A percentile compares a stretch with the other conserved stretches of the same genome.
phyloP scores from a whole-genome alignment of 768 basidiomycete species.

The Xerocomus potaroensis region DNA sequence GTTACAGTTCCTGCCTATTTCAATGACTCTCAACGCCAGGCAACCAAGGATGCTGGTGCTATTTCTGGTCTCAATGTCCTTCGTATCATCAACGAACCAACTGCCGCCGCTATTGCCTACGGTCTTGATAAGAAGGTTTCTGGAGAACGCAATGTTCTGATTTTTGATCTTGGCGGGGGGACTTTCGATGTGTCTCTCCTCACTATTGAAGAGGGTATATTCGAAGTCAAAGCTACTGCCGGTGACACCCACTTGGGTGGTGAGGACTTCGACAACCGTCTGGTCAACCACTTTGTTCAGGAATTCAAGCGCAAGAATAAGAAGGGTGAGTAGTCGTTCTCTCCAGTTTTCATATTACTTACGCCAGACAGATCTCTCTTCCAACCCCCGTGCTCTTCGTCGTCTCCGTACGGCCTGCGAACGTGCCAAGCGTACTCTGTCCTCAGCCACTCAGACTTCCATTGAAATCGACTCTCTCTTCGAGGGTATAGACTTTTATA shows the following conservation, averaged over 20 bases:
- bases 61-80: conserved; percentile 94
- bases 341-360: not conserved
- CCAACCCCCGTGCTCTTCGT: conserved; percentile 92
- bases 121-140: conserved; percentile 93
- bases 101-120: conserved; percentile 97
- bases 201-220: conserved; percentile 96
- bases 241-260: conserved; percentile 98
- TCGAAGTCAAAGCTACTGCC: conserved; percentile 97
- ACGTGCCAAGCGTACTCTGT: conserved; percentile 97
- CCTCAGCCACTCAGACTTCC: conserved; percentile 92
- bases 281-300: conserved; percentile 94
- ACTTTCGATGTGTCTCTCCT: conserved; percentile 97
- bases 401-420: conserved; percentile 97
- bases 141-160: conserved; percentile 92
- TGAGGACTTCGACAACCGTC: conserved; percentile 97
- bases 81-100: conserved; percentile 99
- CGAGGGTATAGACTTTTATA: conserved; percentile 98
- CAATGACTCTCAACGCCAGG: conserved; percentile 98
- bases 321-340: conserved; percentile 53
- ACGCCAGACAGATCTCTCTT: conserved; percentile 63
- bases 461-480: conserved; percentile 98
- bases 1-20: conserved; percentile 98
- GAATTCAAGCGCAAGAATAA: conserved; percentile 99
- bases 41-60: conserved; percentile 95
- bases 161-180: conserved; percentile 98